Percentiles rank a stretch among this genome's conserved stretches.
These are phyloP conservation scores for Lasiodiplodia sp. DNA, from an alignment of 2,329 filamentous ascomycete species.

Conservation along the genomic window DNA sequence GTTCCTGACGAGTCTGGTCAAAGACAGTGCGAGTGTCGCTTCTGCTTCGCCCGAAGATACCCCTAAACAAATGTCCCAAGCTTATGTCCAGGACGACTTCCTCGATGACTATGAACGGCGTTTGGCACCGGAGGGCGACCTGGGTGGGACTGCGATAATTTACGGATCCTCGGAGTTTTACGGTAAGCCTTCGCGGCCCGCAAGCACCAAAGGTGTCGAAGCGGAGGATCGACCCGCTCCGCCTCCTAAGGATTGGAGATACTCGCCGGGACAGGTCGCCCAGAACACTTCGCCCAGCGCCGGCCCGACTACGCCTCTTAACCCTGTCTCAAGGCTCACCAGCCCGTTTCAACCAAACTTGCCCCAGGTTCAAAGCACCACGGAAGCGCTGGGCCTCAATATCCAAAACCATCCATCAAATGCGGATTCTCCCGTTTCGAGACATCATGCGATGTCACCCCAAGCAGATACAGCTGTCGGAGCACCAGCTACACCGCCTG, in stretches of 20 bases:
- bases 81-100: constrained; percentile 36
- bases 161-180: constrained; percentile 35
- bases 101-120: constrained; percentile 30
- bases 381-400: constrained; percentile 53
- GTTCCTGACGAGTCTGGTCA: constrained; percentile 59
- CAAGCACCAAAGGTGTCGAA: constrained; percentile 7
- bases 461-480: constrained; percentile 8
- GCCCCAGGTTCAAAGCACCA: constrained; percentile 47
- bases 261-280: constrained; percentile 33
- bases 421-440: not conserved
- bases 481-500: constrained; percentile 22
- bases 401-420: constrained; percentile 42
- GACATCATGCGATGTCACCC: not conserved
- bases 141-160: constrained; percentile 47
- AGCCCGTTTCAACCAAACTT: constrained; percentile 40
- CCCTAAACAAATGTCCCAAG: constrained; percentile 34
- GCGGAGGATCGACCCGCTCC: constrained; percentile 44
- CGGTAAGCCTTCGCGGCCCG: constrained; percentile 23
- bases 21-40: constrained; percentile 34
- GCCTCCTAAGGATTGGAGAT: constrained; percentile 53
- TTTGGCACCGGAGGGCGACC: constrained; percentile 37
- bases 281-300: constrained; percentile 7
- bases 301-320: constrained; percentile 17
- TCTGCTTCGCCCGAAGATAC: constrained; percentile 25
- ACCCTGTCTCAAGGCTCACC: constrained; percentile 15